These are phyloP conservation scores for Penicillium alfredii DNA, from an alignment of 495 filamentous ascomycete species.

Conservation along the genomic window DNA sequence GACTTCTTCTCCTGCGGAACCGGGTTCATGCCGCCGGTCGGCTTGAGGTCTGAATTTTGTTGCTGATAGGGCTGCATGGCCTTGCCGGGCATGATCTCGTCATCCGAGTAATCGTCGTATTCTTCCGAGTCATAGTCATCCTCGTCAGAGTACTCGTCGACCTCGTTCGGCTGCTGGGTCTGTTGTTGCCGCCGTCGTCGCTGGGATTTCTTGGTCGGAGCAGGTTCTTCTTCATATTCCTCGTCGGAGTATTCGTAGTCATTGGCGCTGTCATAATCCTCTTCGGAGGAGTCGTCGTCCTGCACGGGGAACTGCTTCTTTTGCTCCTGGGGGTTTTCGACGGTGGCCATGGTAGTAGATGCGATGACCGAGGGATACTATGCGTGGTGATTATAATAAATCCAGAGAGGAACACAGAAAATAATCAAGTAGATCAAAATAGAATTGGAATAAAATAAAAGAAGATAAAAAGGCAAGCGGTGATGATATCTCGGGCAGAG, in stretches of 20 bases:
- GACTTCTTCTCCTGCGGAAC: conserved; percentile 25
- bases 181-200: conserved; percentile 26
- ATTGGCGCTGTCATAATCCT: conserved; percentile 34
- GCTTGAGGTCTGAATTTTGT: conserved; percentile 6
- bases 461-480: conserved; percentile 7
- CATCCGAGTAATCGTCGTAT: conserved; percentile 18
- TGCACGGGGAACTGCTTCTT: conserved; percentile 28
- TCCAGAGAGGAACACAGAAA: not conserved
- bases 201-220: conserved; percentile 22
- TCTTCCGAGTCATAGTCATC: conserved; percentile 35
- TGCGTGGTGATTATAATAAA: conserved; percentile 1
- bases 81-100: conserved; percentile 19
- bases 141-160: conserved; percentile 51
- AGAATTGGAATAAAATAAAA: not conserved
- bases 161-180: conserved; percentile 25
- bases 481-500: conserved; percentile 7
- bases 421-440: too few species aligned
- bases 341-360: conserved; percentile 31
- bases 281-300: conserved; percentile 38
- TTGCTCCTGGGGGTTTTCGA: conserved; percentile 33
- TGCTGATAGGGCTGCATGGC: conserved; percentile 43
- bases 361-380: conserved; percentile 2
- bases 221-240: conserved; percentile 23
- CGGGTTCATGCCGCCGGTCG: conserved; percentile 29
- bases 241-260: conserved; percentile 27